A percentile compares a stretch with the other conserved stretches of the same genome.
phyloP scores from a whole-genome alignment of 2,329 filamentous ascomycete genomes.

The Penicillium rolfsii region DNA sequence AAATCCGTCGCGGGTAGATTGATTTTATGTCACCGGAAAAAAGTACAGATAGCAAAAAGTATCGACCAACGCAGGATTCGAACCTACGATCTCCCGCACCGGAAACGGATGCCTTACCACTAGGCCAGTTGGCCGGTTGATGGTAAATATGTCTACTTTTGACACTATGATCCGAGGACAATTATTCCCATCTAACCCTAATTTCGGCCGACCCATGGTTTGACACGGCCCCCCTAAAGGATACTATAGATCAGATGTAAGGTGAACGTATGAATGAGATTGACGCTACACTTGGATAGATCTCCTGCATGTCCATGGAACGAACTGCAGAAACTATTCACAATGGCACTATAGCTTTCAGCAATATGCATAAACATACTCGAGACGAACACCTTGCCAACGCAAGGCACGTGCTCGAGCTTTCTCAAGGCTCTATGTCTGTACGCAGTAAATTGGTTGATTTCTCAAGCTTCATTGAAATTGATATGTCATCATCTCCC shows the following conservation, averaged over 20 bases:
- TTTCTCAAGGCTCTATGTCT: background rate
- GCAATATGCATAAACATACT: no score
- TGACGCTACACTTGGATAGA: no score
- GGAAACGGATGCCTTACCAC: slow-evolving; percentile 37
- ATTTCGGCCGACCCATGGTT: background rate
- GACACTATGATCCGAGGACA: fast-evolving
- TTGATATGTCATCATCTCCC: slow-evolving; percentile 1
- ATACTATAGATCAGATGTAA: no score
- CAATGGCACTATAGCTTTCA: no score
- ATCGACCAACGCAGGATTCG: slow-evolving; percentile 36
- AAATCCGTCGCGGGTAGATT: no score
- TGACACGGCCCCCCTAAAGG: no score
- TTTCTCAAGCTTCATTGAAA: no score
- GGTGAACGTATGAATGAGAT: no score
- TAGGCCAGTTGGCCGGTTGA: slow-evolving; percentile 32
- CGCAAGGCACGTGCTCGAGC: background rate
- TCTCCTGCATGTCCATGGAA: no score
- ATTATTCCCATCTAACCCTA: background rate
- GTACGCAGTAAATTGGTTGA: no score
- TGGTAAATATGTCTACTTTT: fast-evolving
- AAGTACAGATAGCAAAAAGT: slow-evolving; percentile 7
- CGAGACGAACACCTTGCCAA: no score
- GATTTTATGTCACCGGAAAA: background rate
- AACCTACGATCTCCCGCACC: slow-evolving; percentile 36
- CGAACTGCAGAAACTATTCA: no score